Percentiles rank a stretch among this genome's conserved stretches.
phyloP scores from a whole-genome alignment of 371 early-diverging fungal species.

The Lichtheimia hyalospora region DNA sequence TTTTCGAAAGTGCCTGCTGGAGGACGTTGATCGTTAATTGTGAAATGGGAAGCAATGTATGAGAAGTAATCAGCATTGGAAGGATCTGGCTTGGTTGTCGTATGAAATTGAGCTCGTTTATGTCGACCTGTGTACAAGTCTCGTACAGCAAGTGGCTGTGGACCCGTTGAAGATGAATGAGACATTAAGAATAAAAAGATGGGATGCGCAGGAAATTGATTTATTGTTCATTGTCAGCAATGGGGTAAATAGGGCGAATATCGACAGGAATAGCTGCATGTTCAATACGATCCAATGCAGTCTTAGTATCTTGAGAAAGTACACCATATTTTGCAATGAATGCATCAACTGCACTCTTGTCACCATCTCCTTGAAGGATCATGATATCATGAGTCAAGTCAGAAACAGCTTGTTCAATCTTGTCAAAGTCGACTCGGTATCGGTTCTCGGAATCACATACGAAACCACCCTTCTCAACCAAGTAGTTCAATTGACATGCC shows the following conservation, averaged over 20 bases:
- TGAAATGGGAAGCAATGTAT: not conserved
- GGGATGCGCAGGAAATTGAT: not conserved
- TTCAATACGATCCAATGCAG: slow-evolving; percentile 59
- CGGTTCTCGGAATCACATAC: slow-evolving; percentile 38
- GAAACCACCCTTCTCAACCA: slow-evolving; percentile 73
- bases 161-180: not conserved
- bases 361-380: slow-evolving; percentile 79
- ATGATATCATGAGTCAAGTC: slow-evolving; percentile 70
- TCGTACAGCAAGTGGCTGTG: not conserved
- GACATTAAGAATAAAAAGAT: not conserved
- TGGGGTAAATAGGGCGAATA: slow-evolving; percentile 50
- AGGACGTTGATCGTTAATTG: not conserved
- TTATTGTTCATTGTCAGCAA: slow-evolving; percentile 17
- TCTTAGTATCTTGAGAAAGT: slow-evolving; percentile 46
- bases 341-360: slow-evolving; percentile 61
- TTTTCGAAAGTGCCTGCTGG: not conserved
- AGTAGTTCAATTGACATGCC: slow-evolving; percentile 66
- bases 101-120: not conserved
- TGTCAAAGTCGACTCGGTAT: slow-evolving; percentile 69
- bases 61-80: not conserved
- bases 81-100: not conserved
- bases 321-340: slow-evolving; percentile 67
- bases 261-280: slow-evolving; percentile 50
- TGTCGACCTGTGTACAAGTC: not conserved
- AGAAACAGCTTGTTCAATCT: slow-evolving; percentile 63